Conservation (phyloP, 2,329 filamentous ascomycete genomes). For the Apiospora kogelbergensis region DNA sequence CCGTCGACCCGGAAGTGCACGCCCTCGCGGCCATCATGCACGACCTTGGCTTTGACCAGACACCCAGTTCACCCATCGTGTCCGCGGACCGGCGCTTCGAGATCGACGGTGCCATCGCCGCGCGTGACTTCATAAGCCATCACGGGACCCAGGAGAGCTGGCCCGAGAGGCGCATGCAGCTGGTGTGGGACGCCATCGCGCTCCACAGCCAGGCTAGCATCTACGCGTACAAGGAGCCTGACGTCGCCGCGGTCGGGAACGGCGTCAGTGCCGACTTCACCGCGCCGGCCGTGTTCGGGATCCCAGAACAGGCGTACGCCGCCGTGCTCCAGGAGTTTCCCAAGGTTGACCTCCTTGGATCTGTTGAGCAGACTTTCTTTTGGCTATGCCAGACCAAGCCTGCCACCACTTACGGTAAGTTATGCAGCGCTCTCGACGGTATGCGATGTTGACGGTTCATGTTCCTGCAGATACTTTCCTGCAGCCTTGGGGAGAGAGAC, state of each 20-base stretch:
- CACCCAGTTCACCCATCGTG: constrained; percentile 22
- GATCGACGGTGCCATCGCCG: constrained; percentile 28
- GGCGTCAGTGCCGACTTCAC: constrained; percentile 39
- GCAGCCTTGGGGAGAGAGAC: constrained; percentile 19
- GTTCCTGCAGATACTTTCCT: constrained; percentile 16
- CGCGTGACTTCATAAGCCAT: too few species aligned
- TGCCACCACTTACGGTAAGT: constrained; percentile 32
- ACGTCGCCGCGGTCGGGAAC: constrained; percentile 33
- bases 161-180: constrained; percentile 41
- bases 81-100: constrained; percentile 48
- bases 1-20: too few species aligned
- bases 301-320: constrained; percentile 33
- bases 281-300: constrained; percentile 28
- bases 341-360: constrained; percentile 33
- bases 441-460: too few species aligned
- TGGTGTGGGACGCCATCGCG: constrained; percentile 50
- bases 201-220: constrained; percentile 41
- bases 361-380: constrained; percentile 37
- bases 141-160: constrained; percentile 30
- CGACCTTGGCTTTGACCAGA: too few species aligned
- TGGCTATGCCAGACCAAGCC: constrained; percentile 42
- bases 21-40: too few species aligned
- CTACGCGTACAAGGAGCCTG: constrained; percentile 41
- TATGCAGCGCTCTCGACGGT: too few species aligned
- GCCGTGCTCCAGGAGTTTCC: constrained; percentile 33